Base-by-base conservation (phyloP, 306 rosid genomes). In the Rubus idaeus region DNA sequence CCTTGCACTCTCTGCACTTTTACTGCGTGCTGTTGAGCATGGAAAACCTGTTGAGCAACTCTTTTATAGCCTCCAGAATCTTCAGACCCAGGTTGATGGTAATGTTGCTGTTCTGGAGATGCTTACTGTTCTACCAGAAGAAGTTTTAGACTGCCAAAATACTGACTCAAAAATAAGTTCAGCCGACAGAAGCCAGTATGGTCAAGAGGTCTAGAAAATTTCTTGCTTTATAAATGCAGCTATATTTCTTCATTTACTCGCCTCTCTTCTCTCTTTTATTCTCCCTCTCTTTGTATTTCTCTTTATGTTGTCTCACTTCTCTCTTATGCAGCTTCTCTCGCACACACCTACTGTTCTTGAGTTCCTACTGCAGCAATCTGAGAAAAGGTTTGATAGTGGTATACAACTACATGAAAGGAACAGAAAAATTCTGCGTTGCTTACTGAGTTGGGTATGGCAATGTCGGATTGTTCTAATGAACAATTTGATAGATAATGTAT, bases 121-220 rank as follows among this genome's bases (percentile, higher is more conserved):
- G 98, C 96, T 94, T 75, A 94, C 98, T 44, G 96, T 94, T 70
- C 78, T 94, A 72, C 98, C 98, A 5, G 98, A 94, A 84, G 98
- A 94, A 88, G 89, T 91, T 68, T 78, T 89, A 73, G 98, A 91
- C 81, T 86, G 68, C 84, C 93, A 87, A 75, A 85, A 75, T 62
- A 71, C 66, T 42, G 95, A 91, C 61, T 81, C 74, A 42, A 90
- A 87, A 84, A 86, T 86, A 47, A 89, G 78, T 87, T 84, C 86
- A 67, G 82, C 82, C 30, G 84, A 84, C 82, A 87, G 85, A 77
- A 91, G 73, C 83, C 97, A 93, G 66, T 93, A 88, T 79, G 89
- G 89, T 73, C 95, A 77, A 86, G 93, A 93, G 98, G 98, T 93
- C 70, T 82, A 37, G 79, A 79, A 80, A 74, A 47, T 78, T 84